Percentiles rank a stretch among this genome's conserved stretches.
These are phyloP conservation scores for Scedosporium dehoogii DNA, from an alignment of 2,329 filamentous ascomycete species.

Conservation along the genomic window DNA sequence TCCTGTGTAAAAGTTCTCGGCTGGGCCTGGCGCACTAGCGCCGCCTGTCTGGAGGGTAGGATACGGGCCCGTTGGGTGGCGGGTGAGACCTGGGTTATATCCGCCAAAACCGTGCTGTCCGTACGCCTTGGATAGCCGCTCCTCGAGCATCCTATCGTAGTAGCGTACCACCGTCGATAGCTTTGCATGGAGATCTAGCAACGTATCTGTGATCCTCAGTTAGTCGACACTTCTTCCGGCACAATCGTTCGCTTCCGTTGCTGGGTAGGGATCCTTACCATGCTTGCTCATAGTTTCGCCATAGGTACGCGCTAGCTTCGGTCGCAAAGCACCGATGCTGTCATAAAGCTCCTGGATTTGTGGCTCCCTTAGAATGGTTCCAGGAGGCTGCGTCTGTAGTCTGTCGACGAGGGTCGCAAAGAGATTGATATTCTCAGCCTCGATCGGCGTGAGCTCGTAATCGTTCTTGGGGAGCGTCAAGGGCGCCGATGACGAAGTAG, in stretches of 20 bases:
- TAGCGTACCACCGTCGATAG: constrained; percentile 93
- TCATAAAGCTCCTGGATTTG: constrained; percentile 98
- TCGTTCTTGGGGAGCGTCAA: constrained; percentile 71
- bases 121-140: constrained; percentile 86
- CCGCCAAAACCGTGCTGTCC: constrained; percentile 64
- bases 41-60: constrained; percentile 54
- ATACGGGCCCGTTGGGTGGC: constrained; percentile 54
- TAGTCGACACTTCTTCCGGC: not conserved
- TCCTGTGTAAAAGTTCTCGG: constrained; percentile 76
- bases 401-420: constrained; percentile 92
- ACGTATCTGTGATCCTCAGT: constrained; percentile 52
- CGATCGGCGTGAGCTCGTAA: constrained; percentile 85
- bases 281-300: constrained; percentile 99
- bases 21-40: constrained; percentile 37
- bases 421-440: constrained; percentile 95
- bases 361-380: constrained; percentile 90
- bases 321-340: constrained; percentile 84
- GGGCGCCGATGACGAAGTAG: constrained; percentile 31
- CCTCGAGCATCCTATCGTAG: constrained; percentile 96
- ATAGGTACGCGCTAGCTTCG: constrained; percentile 89
- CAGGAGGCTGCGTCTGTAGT: constrained; percentile 86
- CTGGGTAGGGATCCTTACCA: constrained; percentile 42
- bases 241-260: not conserved
- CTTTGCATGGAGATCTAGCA: constrained; percentile 90
- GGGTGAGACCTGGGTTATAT: constrained; percentile 44